Evolutionary conservation across 1,139 yeast species (phyloP).

Genomic region (Suhomyces maxii): DNA sequence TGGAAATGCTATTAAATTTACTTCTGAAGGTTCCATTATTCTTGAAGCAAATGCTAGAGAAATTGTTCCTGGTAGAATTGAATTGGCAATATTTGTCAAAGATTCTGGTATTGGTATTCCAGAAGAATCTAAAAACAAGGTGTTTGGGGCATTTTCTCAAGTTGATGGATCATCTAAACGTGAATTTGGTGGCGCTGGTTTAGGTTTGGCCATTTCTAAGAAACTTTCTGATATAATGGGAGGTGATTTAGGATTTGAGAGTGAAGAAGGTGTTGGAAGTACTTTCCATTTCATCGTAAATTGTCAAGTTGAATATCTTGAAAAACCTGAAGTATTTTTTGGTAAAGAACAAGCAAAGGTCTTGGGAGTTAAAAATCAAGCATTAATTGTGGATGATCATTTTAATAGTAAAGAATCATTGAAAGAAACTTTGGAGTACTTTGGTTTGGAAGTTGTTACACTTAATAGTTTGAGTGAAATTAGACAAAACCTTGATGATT

Average conservation of each 20-base stretch:
- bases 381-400: conserved; percentile 37
- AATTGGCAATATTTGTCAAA: conserved; percentile 42
- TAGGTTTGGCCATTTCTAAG: conserved; percentile 60
- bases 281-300: conserved; percentile 45
- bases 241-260: conserved; percentile 52
- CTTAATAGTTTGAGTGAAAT: conserved; percentile 6
- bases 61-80: conserved; percentile 37
- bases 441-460: conserved; percentile 35
- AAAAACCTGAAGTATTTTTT: conserved; percentile 21
- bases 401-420: conserved; percentile 35
- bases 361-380: conserved; percentile 18
- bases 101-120: conserved; percentile 70
- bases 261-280: conserved; percentile 53
- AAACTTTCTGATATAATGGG: conserved; percentile 61
- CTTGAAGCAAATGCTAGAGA: conserved; percentile 37
- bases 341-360: conserved; percentile 13
- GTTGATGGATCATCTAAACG: conserved; percentile 61
- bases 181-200: conserved; percentile 60
- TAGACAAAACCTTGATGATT: conserved; percentile 10
- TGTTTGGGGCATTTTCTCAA: conserved; percentile 61
- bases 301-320: conserved; percentile 27
- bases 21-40: conserved; percentile 47
- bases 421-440: conserved; percentile 25
- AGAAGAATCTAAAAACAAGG: conserved; percentile 44
- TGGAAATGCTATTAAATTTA: conserved; percentile 61